A percentile compares a stretch with the other conserved stretches of the same genome.
Conservation (phyloP, 2,329 filamentous ascomycete genomes). For the Epichloe brachyelytri region DNA sequence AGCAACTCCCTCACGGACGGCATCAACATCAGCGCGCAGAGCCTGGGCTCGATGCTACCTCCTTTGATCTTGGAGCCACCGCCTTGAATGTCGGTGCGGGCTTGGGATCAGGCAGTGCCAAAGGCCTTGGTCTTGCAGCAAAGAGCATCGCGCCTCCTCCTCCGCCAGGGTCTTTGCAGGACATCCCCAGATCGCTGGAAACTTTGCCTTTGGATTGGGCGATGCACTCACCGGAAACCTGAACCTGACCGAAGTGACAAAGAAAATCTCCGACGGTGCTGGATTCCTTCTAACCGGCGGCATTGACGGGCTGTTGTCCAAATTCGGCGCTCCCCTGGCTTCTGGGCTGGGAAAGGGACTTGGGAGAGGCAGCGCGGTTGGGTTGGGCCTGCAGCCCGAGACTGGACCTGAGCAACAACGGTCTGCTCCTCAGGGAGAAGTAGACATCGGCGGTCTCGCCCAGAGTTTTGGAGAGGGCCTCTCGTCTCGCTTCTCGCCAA, state of each 20-base stretch:
- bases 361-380: conserved; percentile 14
- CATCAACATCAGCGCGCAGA: conserved; percentile 5
- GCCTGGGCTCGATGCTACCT: conserved; percentile 2
- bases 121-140: conserved; percentile 8
- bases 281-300: not conserved
- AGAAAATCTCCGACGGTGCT: not conserved
- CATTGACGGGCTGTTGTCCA: conserved; percentile 1
- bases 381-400: conserved; percentile 17
- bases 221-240: conserved; percentile 11
- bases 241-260: conserved; percentile 7
- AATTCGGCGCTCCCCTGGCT: conserved; percentile 10
- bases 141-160: conserved; percentile 5
- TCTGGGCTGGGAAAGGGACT: conserved; percentile 17
- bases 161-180: conserved; percentile 3
- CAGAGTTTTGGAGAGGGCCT: conserved; percentile 16
- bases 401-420: conserved; percentile 7
- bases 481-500: conserved; percentile 19
- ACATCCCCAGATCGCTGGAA: conserved; percentile 9
- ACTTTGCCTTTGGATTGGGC: conserved; percentile 12
- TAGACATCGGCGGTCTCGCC: conserved; percentile 11
- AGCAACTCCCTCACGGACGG: conserved; percentile 1
- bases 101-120: conserved; percentile 9
- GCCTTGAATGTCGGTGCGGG: conserved; percentile 9
- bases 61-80: conserved; percentile 6
- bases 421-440: not conserved